Base-by-base conservation (phyloP, 1,284 basidiomycete genomes). In the Rhodotorula sp. region DNA sequence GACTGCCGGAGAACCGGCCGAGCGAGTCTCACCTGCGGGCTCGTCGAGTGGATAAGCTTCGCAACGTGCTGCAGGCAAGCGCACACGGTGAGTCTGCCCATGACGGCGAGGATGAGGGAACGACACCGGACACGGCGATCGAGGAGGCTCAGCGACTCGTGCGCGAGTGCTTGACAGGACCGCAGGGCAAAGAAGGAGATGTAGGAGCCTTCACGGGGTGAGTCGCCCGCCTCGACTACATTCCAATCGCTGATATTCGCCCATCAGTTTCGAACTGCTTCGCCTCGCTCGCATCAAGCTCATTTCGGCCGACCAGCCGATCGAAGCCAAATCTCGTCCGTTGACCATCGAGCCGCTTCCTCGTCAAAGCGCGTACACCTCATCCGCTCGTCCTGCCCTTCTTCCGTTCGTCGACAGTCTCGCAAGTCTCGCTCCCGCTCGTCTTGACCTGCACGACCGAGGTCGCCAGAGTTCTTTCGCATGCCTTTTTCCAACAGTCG, bases 121-220 rank as follows among this genome's bases (percentile, higher is more conserved):
- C 27, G 7, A 8, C 11, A 15, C 55, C 55, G 22, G 57, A 62
- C n/a, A 36, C 49, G 24, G 51, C 49, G 20, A 10, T 30, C n/a
- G 48, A 62, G 10, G 55, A 17, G 32, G 30, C 51, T 36, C 57
- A 8, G 22, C 48, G 30, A 46, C 13, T 56, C 24, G 10, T 56
- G 32, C 13, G 36, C 2, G 34, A 48, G 27, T 64, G 64, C n/a
- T 7, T 48, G 30, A 39, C 11, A 55, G 5, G n/a, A n/a, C n/a
- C n/a, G n/a, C n/a, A 4, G 15, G 46, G 13, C 19, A 17, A 15
- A 4, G 59, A 46, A 6, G 58, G 52, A 3, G 64, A 67, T 7
- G 62, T 65, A 5, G 67, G 67, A 0, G 60, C 51, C 4, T 44
- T 71, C 55, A 68, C 64, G 4, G 51, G 36, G 67, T 72, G 46